phyloP scores from a whole-genome alignment of 2,329 filamentous ascomycete genomes.

The Rhynchosporium secalis region DNA sequence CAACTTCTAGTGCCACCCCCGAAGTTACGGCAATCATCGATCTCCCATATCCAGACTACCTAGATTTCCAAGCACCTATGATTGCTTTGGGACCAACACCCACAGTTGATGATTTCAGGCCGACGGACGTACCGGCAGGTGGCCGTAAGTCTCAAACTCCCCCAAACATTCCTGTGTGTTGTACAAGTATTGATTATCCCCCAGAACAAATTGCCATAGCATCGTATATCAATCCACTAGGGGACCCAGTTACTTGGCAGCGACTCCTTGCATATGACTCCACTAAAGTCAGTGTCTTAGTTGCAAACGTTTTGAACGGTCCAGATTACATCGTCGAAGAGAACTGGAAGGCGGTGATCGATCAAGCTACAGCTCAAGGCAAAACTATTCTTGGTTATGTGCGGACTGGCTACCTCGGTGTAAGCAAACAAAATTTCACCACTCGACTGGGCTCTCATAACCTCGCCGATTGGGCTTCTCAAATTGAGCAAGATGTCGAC shows the following conservation, averaged over 20 bases:
- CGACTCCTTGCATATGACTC: slow-evolving; percentile 15
- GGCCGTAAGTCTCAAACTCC: too few species aligned
- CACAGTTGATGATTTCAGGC: too few species aligned
- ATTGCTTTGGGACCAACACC: too few species aligned
- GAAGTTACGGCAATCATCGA: too few species aligned
- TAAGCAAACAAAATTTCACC: slow-evolving; percentile 2
- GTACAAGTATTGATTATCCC: too few species aligned
- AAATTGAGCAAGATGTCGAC: slow-evolving; percentile 36
- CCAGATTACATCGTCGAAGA: slow-evolving; percentile 17
- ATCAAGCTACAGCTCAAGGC: slow-evolving; percentile 4
- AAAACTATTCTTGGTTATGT: slow-evolving; percentile 24
- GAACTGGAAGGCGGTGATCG: slow-evolving; percentile 18
- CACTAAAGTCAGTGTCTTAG: slow-evolving; percentile 12
- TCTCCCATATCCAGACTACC: too few species aligned
- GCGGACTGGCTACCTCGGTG: slow-evolving; percentile 21
- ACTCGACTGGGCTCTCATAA: slow-evolving; percentile 7
- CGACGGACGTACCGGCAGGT: too few species aligned
- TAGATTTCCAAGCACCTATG: too few species aligned
- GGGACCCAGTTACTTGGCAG: slow-evolving; percentile 20
- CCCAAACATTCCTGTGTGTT: too few species aligned
- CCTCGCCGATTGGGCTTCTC: slow-evolving; percentile 31
- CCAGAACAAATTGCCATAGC: slow-evolving; percentile 20
- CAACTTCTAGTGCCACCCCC: too few species aligned
- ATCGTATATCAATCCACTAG: slow-evolving; percentile 22
- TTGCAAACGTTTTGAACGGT: slow-evolving; percentile 23